Percentiles rank a stretch among this genome's conserved stretches.
These are phyloP conservation scores for Aureobasidium leucospermi DNA, from an alignment of 2,329 filamentous ascomycete genomes.

Conservation along the genomic window DNA sequence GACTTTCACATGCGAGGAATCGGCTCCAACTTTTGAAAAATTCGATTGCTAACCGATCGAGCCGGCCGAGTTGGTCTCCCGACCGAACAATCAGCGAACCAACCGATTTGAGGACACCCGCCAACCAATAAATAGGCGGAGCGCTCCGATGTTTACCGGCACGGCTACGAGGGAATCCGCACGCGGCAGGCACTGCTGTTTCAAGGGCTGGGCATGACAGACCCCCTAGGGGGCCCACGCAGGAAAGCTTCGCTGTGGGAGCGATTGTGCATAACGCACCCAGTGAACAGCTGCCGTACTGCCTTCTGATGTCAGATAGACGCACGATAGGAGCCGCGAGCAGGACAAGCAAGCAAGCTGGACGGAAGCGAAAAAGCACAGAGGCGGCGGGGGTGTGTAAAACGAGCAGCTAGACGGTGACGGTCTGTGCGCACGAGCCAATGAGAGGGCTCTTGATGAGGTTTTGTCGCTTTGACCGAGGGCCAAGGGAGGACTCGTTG, in stretches of 20 bases:
- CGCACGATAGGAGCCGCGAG: not conserved
- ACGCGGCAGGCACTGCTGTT: not conserved
- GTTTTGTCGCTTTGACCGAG: constrained; percentile 10
- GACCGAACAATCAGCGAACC: constrained; percentile 8
- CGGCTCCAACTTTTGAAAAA: constrained; percentile 10
- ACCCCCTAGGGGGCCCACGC: not conserved
- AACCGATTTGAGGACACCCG: not conserved
- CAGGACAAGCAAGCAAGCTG: constrained; percentile 1
- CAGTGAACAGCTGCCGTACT: not conserved
- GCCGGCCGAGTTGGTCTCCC: constrained; percentile 3
- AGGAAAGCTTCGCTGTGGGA: not conserved
- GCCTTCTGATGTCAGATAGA: not conserved
- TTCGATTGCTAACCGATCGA: constrained; percentile 1
- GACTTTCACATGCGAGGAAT: not conserved
- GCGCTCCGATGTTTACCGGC: constrained; percentile 6
- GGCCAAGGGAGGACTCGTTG: constrained; percentile 6
- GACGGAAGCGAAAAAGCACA: constrained; percentile 9
- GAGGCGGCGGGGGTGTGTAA: constrained; percentile 11
- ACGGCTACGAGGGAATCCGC: not conserved
- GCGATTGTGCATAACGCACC: not conserved
- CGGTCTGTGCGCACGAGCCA: constrained; percentile 5
- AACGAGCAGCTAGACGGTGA: constrained; percentile 1
- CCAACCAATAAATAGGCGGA: constrained; percentile 2
- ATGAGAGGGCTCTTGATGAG: constrained; percentile 4
- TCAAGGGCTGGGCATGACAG: not conserved